Conservation (phyloP, 2,329 filamentous ascomycete species). For the Leptographium wingfieldii region DNA sequence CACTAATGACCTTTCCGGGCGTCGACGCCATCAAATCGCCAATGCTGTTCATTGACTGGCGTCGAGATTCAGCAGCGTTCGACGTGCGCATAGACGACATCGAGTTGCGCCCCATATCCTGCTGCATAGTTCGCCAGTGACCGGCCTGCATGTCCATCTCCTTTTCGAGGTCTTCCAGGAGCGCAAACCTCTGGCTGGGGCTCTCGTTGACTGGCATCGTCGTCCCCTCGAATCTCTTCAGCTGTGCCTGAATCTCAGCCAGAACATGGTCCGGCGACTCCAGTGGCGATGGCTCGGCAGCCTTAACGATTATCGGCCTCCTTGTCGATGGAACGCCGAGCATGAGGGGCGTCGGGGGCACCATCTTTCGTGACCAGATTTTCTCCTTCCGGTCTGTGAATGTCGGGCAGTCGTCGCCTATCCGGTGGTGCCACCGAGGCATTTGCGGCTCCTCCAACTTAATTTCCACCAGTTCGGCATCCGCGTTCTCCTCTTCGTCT, state of each 20-base stretch:
- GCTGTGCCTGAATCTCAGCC: conserved; percentile 37
- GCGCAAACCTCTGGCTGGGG: conserved; percentile 29
- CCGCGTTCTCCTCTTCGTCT: not conserved
- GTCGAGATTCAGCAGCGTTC: conserved; percentile 20
- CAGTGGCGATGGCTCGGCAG: conserved; percentile 37
- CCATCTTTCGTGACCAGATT: conserved; percentile 34
- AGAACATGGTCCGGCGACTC: conserved; percentile 39
- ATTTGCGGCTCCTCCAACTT: not conserved
- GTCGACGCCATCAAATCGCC: conserved; percentile 15
- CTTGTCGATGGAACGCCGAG: conserved; percentile 30
- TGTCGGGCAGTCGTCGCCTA: conserved; percentile 45
- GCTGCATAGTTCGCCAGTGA: conserved; percentile 46
- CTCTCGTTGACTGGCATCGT: conserved; percentile 22
- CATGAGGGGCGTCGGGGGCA: conserved; percentile 43
- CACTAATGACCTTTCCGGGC: conserved; percentile 20
- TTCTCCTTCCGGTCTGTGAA: conserved; percentile 42
- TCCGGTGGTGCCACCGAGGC: conserved; percentile 37
- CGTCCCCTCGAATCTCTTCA: conserved; percentile 34
- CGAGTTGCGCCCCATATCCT: conserved; percentile 37
- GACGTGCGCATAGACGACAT: conserved; percentile 31
- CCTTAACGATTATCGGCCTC: conserved; percentile 30
- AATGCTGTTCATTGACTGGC: conserved; percentile 15
- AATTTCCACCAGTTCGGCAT: not conserved
- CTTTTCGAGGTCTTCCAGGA: conserved; percentile 46
- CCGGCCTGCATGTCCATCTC: conserved; percentile 50